Conservation (phyloP, 331 rosid genomes). For the Rosa hybrid region DNA sequence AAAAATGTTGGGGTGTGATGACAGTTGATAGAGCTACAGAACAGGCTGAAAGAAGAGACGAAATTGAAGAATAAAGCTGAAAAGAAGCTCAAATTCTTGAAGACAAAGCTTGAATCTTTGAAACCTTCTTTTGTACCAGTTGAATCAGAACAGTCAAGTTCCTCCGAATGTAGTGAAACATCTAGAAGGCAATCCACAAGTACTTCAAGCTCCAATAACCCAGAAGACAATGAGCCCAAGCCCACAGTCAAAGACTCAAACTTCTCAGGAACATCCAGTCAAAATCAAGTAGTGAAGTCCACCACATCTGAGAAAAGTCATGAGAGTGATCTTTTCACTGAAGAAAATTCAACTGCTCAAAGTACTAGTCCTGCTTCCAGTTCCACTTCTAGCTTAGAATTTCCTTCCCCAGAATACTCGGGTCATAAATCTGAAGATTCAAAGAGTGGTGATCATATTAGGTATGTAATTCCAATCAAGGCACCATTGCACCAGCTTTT, state of each 20-base stretch:
- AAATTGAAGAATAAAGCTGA: constrained; percentile 62
- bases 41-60: constrained; percentile 55
- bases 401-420: constrained; percentile 28
- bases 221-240: constrained; percentile 34
- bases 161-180: constrained; percentile 45
- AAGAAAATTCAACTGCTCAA: constrained; percentile 15
- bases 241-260: constrained; percentile 19
- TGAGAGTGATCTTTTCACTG: constrained; percentile 24
- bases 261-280: constrained; percentile 28
- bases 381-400: constrained; percentile 17
- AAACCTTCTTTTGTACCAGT: constrained; percentile 31
- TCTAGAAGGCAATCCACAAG: constrained; percentile 43
- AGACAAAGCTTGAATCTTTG: constrained; percentile 58
- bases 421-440: constrained; percentile 35
- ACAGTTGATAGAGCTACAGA: constrained; percentile 72
- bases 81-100: constrained; percentile 61
- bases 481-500: constrained; percentile 10
- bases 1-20: not conserved
- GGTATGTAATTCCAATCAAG: constrained; percentile 36
- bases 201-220: constrained; percentile 36
- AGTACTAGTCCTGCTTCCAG: constrained; percentile 14
- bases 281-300: constrained; percentile 30
- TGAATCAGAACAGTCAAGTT: constrained; percentile 45
- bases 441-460: constrained; percentile 33
- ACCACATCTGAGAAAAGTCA: constrained; percentile 23